A percentile compares a stretch with the other conserved stretches of the same genome.
These are phyloP conservation scores for Penicillium pulvis DNA, from an alignment of 495 filamentous ascomycete species.

Conservation along the genomic window DNA sequence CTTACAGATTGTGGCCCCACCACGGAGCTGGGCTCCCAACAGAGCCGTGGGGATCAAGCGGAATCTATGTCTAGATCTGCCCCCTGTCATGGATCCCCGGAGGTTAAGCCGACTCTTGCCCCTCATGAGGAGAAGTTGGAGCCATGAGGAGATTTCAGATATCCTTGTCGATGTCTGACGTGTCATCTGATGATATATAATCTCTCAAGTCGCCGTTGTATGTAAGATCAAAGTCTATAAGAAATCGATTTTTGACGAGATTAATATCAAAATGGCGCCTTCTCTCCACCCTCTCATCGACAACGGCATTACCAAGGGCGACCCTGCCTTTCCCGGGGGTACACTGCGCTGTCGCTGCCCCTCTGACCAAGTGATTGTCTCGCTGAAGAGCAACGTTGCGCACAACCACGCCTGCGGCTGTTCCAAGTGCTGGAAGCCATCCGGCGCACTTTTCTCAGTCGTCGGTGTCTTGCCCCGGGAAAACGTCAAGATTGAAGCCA, in stretches of 20 bases:
- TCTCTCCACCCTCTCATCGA: constrained; percentile 62
- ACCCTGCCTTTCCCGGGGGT: constrained; percentile 51
- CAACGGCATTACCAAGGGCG: constrained; percentile 52
- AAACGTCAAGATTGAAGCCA: constrained; percentile 49
- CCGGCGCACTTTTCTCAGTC: constrained; percentile 58
- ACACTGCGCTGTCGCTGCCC: constrained; percentile 57
- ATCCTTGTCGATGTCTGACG: not conserved
- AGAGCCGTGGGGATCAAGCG: constrained; percentile 1
- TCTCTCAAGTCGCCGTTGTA: not conserved
- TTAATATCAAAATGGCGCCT: constrained; percentile 26
- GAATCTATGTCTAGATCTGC: not conserved
- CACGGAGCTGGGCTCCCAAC: not conserved
- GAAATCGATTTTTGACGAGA: not conserved
- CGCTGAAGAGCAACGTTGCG: constrained; percentile 53
- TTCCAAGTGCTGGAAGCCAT: constrained; percentile 66
- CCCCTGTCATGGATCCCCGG: not conserved
- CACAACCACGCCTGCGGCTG: constrained; percentile 69
- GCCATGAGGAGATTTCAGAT: not conserved
- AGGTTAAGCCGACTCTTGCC: not conserved
- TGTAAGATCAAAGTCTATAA: not conserved
- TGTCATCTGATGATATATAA: not conserved
- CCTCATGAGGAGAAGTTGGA: constrained; percentile 14
- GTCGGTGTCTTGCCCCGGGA: constrained; percentile 55
- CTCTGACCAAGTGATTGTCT: constrained; percentile 50
- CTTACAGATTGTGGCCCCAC: constrained; percentile 3